Base-by-base conservation (phyloP, 2,329 filamentous ascomycete species). In the Cordyceps sp. region DNA sequence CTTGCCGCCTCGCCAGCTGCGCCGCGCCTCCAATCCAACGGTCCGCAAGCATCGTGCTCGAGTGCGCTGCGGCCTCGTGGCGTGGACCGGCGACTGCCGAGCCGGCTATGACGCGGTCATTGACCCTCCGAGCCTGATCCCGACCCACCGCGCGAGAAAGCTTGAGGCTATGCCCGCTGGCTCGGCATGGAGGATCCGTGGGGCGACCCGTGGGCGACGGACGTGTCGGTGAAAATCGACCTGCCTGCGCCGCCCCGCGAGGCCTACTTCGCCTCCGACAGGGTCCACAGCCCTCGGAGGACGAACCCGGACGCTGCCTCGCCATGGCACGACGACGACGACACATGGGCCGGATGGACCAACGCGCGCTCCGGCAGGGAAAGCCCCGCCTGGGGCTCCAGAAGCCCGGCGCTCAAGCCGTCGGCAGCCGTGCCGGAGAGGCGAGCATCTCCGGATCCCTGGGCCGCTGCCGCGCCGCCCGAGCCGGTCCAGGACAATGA, bases 181-280 rank as follows among this genome's bases (percentile, higher is more conserved):
- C 41, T 40, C 49, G 54, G 46, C 40, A 73, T 73, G 69, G 69
- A 73, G 49, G 66, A 73, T 66, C 68, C 69, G 44, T 73, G 69
- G 69, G 64, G 63, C 52, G 71, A 67, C 43, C 69, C 69, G 52
- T 73, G 69, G 69, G 59, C 62, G 37, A 57, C 56, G 36, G 47
- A 51, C 31, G 37, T 44, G 36, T 43, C 49, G 12, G 54, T 46
- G 50, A 64, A 43, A 39, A 47, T 44, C 45, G 46, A 53, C 36
- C 42, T 54, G 18, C 48, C 51, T 6, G 36, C 46, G 34, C 48
- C 49, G 37, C 53, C 50, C 26, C 44, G 48, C 22, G 44, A 34
- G 34, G 50, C 47, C 20, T 49, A 53, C 31, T 46, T 53, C 19
- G 42, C 48, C 2, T 31, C 40, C 32, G 47, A 48, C 18, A 26